A percentile compares a stretch with the other conserved stretches of the same genome.
These are phyloP conservation scores for Leptoxyphium fumago DNA, from an alignment of 2,329 filamentous ascomycete genomes.

Conservation along the genomic window DNA sequence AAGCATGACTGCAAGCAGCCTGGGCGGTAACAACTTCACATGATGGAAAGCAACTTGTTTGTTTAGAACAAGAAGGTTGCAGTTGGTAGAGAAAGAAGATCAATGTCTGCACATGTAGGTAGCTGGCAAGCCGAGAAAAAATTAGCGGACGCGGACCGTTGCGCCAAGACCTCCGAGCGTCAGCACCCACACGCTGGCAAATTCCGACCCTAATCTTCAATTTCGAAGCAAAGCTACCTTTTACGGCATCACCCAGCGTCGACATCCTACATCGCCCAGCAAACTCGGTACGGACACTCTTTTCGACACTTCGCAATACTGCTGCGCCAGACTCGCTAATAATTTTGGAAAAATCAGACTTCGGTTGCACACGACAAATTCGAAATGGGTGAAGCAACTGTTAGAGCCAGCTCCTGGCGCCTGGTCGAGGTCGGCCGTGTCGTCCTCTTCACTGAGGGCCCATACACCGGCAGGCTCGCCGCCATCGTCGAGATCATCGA, in stretches of 20 bases:
- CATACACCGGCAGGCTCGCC: slow-evolving; percentile 73
- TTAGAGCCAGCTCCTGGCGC: slow-evolving; percentile 56
- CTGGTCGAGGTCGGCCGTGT: slow-evolving; percentile 97
- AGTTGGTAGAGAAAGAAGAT: no score
- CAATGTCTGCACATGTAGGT: not conserved
- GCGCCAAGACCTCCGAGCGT: not conserved
- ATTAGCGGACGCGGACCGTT: not conserved
- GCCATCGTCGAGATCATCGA: slow-evolving; percentile 98
- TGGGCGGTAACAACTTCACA: not conserved
- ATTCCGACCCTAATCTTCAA: not conserved
- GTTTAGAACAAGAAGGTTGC: no score
- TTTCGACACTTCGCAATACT: not conserved
- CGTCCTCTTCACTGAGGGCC: slow-evolving; percentile 75
- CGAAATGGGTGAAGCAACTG: slow-evolving; percentile 34
- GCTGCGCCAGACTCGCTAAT: not conserved
- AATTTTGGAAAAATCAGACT: not conserved
- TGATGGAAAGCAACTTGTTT: not conserved
- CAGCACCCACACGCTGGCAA: not conserved
- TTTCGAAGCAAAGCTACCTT: not conserved
- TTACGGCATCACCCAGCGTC: not conserved
- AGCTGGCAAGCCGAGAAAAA: not conserved
- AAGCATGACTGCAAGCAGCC: not conserved
- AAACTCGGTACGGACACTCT: not conserved
- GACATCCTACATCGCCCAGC: not conserved
- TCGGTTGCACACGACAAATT: not conserved